Conservation (phyloP, 768 basidiomycete species). For the Chalciporus chontae region DNA sequence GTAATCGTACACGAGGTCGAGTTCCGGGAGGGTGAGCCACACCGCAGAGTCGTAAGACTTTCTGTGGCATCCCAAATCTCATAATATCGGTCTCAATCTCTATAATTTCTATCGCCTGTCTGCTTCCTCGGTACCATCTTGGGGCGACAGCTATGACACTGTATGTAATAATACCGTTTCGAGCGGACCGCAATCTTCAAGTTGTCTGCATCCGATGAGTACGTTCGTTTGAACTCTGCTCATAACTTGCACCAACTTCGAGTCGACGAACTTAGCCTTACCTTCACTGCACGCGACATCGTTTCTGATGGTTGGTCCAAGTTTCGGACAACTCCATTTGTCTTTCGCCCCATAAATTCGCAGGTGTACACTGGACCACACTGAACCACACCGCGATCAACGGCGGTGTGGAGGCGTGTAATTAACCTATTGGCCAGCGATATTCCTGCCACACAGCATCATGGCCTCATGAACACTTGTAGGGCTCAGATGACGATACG, state of each 20-base stretch:
- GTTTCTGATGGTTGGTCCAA: conserved; percentile 4
- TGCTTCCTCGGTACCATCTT: background rate
- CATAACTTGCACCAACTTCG: background rate
- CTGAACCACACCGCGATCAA: background rate
- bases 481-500: conserved; percentile 4
- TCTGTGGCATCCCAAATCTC: background rate
- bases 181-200: background rate
- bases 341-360: background rate
- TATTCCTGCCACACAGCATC: background rate
- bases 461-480: background rate
- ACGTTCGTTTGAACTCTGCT: background rate
- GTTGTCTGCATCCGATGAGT: background rate
- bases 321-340: background rate
- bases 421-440: background rate
- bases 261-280: background rate
- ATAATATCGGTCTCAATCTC: background rate
- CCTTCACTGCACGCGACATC: background rate
- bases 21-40: conserved; percentile 5
- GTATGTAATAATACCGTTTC: background rate
- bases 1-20: conserved; percentile 1
- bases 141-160: background rate
- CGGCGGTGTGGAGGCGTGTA: background rate
- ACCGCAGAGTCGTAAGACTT: background rate
- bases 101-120: background rate
- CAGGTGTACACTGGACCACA: background rate